Base-by-base conservation (phyloP, 345 rosid species). In the Salix viminalis region DNA sequence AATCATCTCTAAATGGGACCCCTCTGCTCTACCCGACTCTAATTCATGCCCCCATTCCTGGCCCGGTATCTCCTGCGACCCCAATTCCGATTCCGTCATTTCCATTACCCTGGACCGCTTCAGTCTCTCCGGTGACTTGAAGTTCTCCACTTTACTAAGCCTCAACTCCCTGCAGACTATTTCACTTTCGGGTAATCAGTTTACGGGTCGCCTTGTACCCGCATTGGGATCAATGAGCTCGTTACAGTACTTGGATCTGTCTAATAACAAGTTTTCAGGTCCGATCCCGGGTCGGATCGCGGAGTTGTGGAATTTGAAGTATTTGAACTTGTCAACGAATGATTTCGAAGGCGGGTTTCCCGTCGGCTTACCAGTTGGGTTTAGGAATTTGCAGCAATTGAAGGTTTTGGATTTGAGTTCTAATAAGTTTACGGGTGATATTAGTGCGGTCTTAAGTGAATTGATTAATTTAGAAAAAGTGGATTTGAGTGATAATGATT, bases 141-240 rank as follows among this genome's bases (percentile, higher is more conserved):
- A 95, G 85, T 89, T 95, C 85, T 72, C 66, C 58, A 95, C 97
- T 0, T 87, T 95, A 28, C 48, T 71, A 23, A 82, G 80, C 13
- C 90, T 95, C 21, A 79, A 81, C 66, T 88, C 84, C 68, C 91
- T 95, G 28, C 85, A 80, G 44, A 91, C 88, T 71, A 87, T 95
- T 56, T 87, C 96, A 14, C 80, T 95, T 34, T 82, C 97, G 0
- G 97, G 99, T 0, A 95, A 95, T 83, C 60, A 18, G 39, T 95
- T 95, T 86, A 89, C 94, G 15, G 99, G 99, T 70, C 87, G 99
- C 69, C 70, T 95, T n/a, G 91, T 88, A 2, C 99, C 99, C 79
- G 72, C 91, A 16, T 77, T 95, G 75, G 97, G 97, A 15, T 69
- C 82, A 26, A 87, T 95, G 36, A 81, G 78, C 23, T 82, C 97